A percentile compares a stretch with the other conserved stretches of the same genome.
Evolutionary conservation across 352 stramenopile species (phyloP).

Genomic region (Phytophthora hibernalis): DNA sequence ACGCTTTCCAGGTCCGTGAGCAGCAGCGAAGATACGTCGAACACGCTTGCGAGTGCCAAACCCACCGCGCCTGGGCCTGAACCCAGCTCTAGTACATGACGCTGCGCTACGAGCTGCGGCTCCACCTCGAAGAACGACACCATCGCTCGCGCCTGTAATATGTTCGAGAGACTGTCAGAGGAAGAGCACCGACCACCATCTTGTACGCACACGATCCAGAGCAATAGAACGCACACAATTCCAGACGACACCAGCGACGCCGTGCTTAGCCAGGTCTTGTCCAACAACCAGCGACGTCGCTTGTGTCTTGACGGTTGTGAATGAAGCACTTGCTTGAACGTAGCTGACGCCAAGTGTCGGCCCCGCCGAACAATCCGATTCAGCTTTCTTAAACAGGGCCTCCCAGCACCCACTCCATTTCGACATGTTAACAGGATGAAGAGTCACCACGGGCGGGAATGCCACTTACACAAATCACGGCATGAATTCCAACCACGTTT

Average conservation of each 20-base stretch:
- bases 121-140: slow-evolving; percentile 49
- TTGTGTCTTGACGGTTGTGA: slow-evolving; percentile 34
- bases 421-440: slow-evolving; percentile 16
- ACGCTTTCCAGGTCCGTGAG: slow-evolving; percentile 66
- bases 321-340: slow-evolving; percentile 56
- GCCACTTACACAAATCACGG: slow-evolving; percentile 31
- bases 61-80: slow-evolving; percentile 62
- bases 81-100: slow-evolving; percentile 63
- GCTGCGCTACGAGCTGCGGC: slow-evolving; percentile 32
- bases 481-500: slow-evolving; percentile 32
- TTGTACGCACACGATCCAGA: slow-evolving; percentile 2
- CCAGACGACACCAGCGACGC: slow-evolving; percentile 79
- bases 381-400: slow-evolving; percentile 36
- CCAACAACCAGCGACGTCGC: slow-evolving; percentile 33
- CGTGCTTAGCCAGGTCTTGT: slow-evolving; percentile 55
- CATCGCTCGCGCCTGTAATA: slow-evolving; percentile 52
- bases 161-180: slow-evolving; percentile 16
- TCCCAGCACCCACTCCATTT: slow-evolving; percentile 40
- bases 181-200: slow-evolving; percentile 14
- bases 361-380: neutral
- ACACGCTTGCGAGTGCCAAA: slow-evolving; percentile 42
- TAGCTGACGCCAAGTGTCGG: slow-evolving; percentile 67
- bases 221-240: slow-evolving; percentile 56
- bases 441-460: no score
- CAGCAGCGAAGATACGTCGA: slow-evolving; percentile 40